Conservation (phyloP, 768 basidiomycete genomes). For the Auriculariales sp. region DNA sequence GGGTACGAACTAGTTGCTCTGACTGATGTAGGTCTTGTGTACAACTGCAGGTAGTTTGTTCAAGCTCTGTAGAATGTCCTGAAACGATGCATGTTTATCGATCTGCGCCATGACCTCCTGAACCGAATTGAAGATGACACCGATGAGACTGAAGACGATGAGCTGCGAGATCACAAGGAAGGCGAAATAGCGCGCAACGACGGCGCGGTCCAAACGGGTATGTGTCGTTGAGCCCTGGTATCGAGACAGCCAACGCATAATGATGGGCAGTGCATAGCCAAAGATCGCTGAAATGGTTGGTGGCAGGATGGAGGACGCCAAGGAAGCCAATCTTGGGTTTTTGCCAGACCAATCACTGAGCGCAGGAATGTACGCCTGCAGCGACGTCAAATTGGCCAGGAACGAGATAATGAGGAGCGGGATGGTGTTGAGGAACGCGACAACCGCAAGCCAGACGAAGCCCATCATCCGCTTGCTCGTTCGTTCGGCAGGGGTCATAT, state of each 20-base stretch:
- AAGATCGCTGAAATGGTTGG: conserved; percentile 80
- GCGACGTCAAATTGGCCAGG: conserved; percentile 64
- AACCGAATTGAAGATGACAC: conserved; percentile 64
- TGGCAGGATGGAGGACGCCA: conserved; percentile 87
- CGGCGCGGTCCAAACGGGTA: conserved; percentile 76
- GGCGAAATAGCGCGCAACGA: conserved; percentile 82
- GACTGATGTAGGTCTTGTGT: conserved; percentile 80
- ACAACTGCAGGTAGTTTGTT: conserved; percentile 49
- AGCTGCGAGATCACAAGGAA: conserved; percentile 92
- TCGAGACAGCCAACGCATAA: conserved; percentile 71
- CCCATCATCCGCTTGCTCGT: conserved; percentile 56
- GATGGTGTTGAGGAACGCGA: conserved; percentile 91
- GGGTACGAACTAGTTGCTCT: conserved; percentile 84
- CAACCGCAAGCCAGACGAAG: conserved; percentile 56
- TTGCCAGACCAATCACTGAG: conserved; percentile 52
- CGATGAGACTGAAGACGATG: conserved; percentile 85
- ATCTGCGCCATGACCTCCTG: conserved; percentile 33
- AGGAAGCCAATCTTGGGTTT: conserved; percentile 55
- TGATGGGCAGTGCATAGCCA: conserved; percentile 77
- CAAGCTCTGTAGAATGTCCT: conserved; percentile 30
- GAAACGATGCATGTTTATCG: conserved; percentile 30
- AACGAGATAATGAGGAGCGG: conserved; percentile 84
- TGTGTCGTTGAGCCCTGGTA: conserved; percentile 61
- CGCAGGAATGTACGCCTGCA: conserved; percentile 59
- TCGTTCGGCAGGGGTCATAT: conserved; percentile 50